Conservation (phyloP, 208 protist species). For the Trypanosoma lewisi region DNA sequence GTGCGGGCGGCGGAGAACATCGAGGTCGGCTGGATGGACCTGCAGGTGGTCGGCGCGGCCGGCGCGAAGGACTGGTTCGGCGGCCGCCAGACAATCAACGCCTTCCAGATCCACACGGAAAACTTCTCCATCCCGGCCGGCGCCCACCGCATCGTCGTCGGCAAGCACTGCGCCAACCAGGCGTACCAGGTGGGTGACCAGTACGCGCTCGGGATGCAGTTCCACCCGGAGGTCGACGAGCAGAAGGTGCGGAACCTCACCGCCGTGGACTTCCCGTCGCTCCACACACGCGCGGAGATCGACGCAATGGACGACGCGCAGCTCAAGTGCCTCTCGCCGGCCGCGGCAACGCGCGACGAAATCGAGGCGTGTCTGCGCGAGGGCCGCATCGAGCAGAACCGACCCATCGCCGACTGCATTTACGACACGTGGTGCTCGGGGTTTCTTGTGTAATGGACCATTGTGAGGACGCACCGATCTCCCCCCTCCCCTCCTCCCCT, state of each 20-base stretch:
- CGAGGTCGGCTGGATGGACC: background rate
- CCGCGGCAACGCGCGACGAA: conserved; percentile 21
- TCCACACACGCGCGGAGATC: conserved; percentile 21
- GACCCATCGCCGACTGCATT: conserved; percentile 25
- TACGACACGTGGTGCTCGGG: conserved; percentile 35
- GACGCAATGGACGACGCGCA: conserved; percentile 20
- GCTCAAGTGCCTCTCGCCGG: conserved; percentile 2
- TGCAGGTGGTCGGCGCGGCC: conserved; percentile 2
- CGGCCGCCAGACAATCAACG: conserved; percentile 17
- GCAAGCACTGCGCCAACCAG: conserved; percentile 30
- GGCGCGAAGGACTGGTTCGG: conserved; percentile 34
- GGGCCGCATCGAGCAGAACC: conserved; percentile 25
- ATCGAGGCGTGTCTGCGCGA: conserved; percentile 13
- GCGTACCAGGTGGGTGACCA: conserved; percentile 34
- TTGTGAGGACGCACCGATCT: conserved; percentile 1
- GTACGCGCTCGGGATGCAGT: conserved; percentile 35
- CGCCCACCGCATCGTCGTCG: conserved; percentile 20
- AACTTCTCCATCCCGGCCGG: conserved; percentile 29
- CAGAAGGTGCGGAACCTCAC: conserved; percentile 23
- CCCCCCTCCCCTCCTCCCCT: conserved; percentile 9
- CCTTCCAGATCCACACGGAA: conserved; percentile 35
- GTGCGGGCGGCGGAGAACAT: conserved; percentile 11
- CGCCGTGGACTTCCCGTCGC: background rate
- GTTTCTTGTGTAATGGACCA: conserved; percentile 14
- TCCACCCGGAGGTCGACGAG: conserved; percentile 33